Percentiles rank a stretch among this genome's conserved stretches.
phyloP scores from a whole-genome alignment of 2,329 filamentous ascomycete genomes.

The Capronia epimyces region DNA sequence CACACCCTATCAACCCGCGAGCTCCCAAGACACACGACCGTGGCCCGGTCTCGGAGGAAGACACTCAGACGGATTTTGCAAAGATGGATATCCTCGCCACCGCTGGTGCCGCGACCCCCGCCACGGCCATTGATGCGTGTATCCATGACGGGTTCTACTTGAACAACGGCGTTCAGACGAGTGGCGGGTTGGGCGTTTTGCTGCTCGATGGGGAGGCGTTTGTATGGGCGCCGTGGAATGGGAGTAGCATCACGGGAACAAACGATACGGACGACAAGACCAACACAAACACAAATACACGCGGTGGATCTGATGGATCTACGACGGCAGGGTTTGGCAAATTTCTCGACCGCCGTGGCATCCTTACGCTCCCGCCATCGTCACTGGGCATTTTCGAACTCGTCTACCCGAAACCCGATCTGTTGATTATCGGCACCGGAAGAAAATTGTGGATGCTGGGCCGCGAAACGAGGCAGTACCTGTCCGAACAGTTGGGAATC shows the following conservation, averaged over 20 bases:
- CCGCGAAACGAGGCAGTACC: conserved; percentile 63
- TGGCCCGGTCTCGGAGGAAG: conserved; percentile 56
- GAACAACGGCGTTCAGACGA: conserved; percentile 70
- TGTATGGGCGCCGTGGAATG: conserved; percentile 73
- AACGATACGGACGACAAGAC: background rate
- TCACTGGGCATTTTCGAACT: conserved; percentile 26
- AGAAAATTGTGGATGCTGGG: conserved; percentile 69
- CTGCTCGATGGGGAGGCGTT: conserved; percentile 85
- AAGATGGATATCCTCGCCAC: conserved; percentile 73
- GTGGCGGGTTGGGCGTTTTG: conserved; percentile 65
- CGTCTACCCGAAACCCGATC: conserved; percentile 51
- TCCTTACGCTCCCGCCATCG: conserved; percentile 15
- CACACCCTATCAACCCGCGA: conserved; percentile 24
- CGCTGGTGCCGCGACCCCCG: conserved; percentile 68
- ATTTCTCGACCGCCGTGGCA: conserved; percentile 15
- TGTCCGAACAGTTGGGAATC: conserved; percentile 66
- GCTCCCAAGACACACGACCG: conserved; percentile 49
- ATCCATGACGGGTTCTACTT: conserved; percentile 78
- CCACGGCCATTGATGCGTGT: conserved; percentile 79
- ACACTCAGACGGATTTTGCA: conserved; percentile 65
- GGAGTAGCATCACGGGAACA: too few species aligned
- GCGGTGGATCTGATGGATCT: background rate
- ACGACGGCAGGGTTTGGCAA: conserved; percentile 1
- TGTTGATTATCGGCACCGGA: conserved; percentile 85
- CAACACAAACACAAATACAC: background rate